These are phyloP conservation scores for Leavenworthia alabamica DNA, from an alignment of 345 rosid species.

Conservation along the genomic window DNA sequence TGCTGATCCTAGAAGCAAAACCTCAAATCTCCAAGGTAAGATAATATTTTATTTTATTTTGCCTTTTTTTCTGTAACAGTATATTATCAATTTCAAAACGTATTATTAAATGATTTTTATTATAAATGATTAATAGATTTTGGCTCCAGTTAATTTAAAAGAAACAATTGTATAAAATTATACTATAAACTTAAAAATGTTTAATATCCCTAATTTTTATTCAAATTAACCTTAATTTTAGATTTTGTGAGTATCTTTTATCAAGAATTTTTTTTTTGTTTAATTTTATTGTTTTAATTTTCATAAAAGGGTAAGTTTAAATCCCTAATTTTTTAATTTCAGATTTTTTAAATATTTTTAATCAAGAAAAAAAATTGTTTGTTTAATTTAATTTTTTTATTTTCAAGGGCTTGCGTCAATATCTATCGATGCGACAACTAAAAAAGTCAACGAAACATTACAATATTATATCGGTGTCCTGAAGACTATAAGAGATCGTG, in stretches of 20 bases:
- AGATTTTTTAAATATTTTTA: too few species aligned
- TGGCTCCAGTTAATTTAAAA: too few species aligned
- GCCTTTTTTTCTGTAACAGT: not conserved
- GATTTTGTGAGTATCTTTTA: too few species aligned
- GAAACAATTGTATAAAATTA: not conserved
- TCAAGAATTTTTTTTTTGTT: too few species aligned
- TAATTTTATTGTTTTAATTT: too few species aligned
- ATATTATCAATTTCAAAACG: not conserved
- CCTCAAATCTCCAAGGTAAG: slow-evolving; percentile 19
- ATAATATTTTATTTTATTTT: not conserved
- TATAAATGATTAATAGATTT: not conserved
- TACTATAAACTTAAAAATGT: too few species aligned
- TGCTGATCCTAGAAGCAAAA: slow-evolving; percentile 15
- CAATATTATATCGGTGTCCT: not conserved
- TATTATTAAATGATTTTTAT: not conserved
- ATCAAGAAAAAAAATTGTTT: too few species aligned
- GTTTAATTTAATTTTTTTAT: not conserved
- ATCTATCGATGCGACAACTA: slow-evolving; percentile 14
- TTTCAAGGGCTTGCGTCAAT: slow-evolving; percentile 9
- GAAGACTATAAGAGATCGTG: not conserved
- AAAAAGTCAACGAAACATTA: slow-evolving; percentile 1
- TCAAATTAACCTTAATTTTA: too few species aligned
- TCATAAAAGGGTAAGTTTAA: too few species aligned
- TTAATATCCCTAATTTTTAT: too few species aligned
- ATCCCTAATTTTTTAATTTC: too few species aligned